Evolutionary conservation across 2,329 filamentous ascomycete species (phyloP).

Genomic region (Diatrype stigma): DNA sequence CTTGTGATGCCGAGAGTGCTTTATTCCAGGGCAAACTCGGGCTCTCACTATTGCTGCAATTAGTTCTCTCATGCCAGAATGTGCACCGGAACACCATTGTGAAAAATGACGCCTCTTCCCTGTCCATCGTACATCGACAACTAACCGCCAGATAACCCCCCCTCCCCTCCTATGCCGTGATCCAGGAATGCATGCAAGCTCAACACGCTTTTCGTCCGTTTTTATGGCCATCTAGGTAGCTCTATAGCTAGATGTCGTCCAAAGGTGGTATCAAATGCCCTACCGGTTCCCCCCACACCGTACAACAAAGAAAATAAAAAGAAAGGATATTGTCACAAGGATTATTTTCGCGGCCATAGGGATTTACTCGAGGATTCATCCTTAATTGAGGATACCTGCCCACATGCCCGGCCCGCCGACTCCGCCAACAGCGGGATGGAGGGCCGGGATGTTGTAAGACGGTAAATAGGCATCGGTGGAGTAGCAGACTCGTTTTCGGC

Average conservation of each 20-base stretch:
- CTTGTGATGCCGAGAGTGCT: neutral
- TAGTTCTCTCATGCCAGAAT: neutral
- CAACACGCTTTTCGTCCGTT: slow-evolving; percentile 37
- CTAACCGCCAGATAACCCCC: slow-evolving; percentile 21
- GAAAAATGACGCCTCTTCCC: slow-evolving; percentile 11
- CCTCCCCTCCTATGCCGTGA: slow-evolving; percentile 29
- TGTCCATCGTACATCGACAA: slow-evolving; percentile 28
- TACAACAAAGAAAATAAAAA: slow-evolving; percentile 27
- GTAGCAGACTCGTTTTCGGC: slow-evolving; percentile 64
- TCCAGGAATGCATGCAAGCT: slow-evolving; percentile 34
- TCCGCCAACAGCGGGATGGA: slow-evolving; percentile 47
- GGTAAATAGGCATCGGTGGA: slow-evolving; percentile 50
- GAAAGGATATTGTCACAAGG: slow-evolving; percentile 26
- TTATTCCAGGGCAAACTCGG: neutral
- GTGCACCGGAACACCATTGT: slow-evolving; percentile 25
- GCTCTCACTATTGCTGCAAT: neutral
- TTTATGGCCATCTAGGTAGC: slow-evolving; percentile 28
- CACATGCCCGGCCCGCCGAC: slow-evolving; percentile 61
- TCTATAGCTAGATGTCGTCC: slow-evolving; percentile 29
- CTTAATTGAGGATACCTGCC: slow-evolving; percentile 57
- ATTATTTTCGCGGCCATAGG: slow-evolving; percentile 7
- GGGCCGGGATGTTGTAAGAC: slow-evolving; percentile 40
- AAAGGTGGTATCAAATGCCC: slow-evolving; percentile 28
- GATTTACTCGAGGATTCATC: slow-evolving; percentile 13
- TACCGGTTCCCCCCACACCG: slow-evolving; percentile 16